Percentiles rank a stretch among this genome's conserved stretches.
phyloP scores from a whole-genome alignment of 495 filamentous ascomycete species.

The Podospora sp. region DNA sequence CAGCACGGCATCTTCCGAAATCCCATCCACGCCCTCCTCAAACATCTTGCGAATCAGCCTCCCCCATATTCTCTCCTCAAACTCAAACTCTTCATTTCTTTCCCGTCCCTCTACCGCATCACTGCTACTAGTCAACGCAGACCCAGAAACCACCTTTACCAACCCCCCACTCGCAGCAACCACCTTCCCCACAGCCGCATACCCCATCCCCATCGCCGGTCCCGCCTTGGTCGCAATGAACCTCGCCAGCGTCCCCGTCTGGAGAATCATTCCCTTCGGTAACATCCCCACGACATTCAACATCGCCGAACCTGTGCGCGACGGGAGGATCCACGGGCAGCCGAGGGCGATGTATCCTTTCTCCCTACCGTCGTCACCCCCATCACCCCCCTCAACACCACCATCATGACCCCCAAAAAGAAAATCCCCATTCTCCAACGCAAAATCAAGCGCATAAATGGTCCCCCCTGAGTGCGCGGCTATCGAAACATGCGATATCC shows the following conservation, averaged over 20 bases:
- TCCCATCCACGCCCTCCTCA: neutral
- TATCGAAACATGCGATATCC: slow-evolving; percentile 36
- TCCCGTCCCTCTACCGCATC: neutral
- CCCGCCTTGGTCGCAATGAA: neutral
- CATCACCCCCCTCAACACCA: no score
- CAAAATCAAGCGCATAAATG: slow-evolving; percentile 50
- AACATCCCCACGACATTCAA: neutral
- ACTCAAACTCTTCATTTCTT: neutral
- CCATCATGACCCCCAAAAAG: no score
- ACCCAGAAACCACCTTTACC: neutral
- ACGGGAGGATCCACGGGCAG: slow-evolving; percentile 49
- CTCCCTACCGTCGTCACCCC: neutral
- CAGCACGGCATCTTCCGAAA: slow-evolving; percentile 13
- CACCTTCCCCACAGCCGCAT: neutral
- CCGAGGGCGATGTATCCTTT: slow-evolving; percentile 41
- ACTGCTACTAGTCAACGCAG: neutral
- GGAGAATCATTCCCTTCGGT: neutral
- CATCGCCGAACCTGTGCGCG: slow-evolving; percentile 34
- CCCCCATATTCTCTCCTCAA: neutral
- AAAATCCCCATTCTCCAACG: no score
- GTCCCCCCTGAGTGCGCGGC: slow-evolving; percentile 51
- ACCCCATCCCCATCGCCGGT: neutral
- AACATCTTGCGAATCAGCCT: neutral
- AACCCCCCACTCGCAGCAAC: neutral
- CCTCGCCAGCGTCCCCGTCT: slow-evolving; percentile 5